Percentiles rank a stretch among this genome's conserved stretches.
Evolutionary conservation across 768 basidiomycete genomes (phyloP).

Genomic region (Termitomyces sp.): DNA sequence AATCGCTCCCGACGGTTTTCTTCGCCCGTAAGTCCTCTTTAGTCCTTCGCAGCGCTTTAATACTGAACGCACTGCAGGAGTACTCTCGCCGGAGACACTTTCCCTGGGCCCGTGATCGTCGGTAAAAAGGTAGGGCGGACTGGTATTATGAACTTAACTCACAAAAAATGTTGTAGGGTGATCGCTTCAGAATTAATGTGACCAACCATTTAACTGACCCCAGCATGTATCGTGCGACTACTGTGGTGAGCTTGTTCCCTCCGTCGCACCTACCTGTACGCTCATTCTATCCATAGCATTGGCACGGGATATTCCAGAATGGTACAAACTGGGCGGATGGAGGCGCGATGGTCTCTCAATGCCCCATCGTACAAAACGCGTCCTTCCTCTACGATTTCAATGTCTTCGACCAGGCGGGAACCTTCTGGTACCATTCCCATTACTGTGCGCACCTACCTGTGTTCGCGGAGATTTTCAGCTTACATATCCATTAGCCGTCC

Average conservation of each 20-base stretch:
- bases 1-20: slow-evolving; percentile 3
- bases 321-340: slow-evolving; percentile 38
- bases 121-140: slow-evolving; percentile 1
- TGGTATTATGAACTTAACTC: too few species aligned
- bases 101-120: slow-evolving; percentile 1
- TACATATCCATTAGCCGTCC: slow-evolving; percentile 13
- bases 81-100: slow-evolving; percentile 2
- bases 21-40: not conserved
- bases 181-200: slow-evolving; percentile 2
- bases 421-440: slow-evolving; percentile 22
- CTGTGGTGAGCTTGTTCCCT: not conserved
- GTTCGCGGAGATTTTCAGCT: not conserved
- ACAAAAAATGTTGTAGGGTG: not conserved
- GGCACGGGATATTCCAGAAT: slow-evolving; percentile 34
- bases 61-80: not conserved
- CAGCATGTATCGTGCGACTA: slow-evolving; percentile 5
- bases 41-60: not conserved
- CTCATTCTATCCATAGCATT: slow-evolving; percentile 23
- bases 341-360: slow-evolving; percentile 29
- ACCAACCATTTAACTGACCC: slow-evolving; percentile 2
- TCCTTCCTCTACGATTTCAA: slow-evolving; percentile 32
- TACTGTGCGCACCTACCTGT: slow-evolving; percentile 16
- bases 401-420: slow-evolving; percentile 14
- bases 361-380: slow-evolving; percentile 30
- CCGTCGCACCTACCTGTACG: not conserved